phyloP scores from a whole-genome alignment of 495 filamentous ascomycete species.

The Usnea hakonensis region DNA sequence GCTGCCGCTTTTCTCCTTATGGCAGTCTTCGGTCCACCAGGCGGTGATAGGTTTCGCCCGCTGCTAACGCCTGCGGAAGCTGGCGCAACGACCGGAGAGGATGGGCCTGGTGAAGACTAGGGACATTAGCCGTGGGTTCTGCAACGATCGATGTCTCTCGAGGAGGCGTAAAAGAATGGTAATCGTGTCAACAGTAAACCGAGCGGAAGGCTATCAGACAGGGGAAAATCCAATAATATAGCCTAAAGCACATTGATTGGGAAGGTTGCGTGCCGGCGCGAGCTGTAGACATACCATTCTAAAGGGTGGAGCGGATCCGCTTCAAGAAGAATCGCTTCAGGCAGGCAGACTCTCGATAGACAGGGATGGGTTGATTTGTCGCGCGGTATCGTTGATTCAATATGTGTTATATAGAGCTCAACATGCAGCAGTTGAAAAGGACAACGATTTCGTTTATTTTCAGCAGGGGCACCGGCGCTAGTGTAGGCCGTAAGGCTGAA shows the following conservation, averaged over 20 bases:
- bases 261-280: neutral
- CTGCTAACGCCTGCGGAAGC: slow-evolving; percentile 53
- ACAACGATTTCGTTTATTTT: slow-evolving; percentile 13
- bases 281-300: slow-evolving; percentile 9
- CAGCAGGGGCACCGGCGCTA: slow-evolving; percentile 12
- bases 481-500: slow-evolving; percentile 5
- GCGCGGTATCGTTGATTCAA: neutral
- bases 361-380: neutral
- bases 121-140: neutral
- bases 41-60: slow-evolving; percentile 77
- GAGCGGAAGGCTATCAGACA: neutral
- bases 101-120: slow-evolving; percentile 69
- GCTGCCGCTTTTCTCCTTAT: slow-evolving; percentile 90
- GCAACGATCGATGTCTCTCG: neutral
- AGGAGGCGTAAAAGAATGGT: neutral
- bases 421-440: slow-evolving; percentile 15
- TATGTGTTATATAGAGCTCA: neutral
- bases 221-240: neutral
- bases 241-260: neutral
- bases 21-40: slow-evolving; percentile 91
- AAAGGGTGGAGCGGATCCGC: neutral
- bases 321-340: neutral
- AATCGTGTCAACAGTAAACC: neutral
- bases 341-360: neutral
- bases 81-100: slow-evolving; percentile 51